A percentile compares a stretch with the other conserved stretches of the same genome.
Conservation (phyloP, 2,329 filamentous ascomycete species). For the Juglanconis oblonga region DNA sequence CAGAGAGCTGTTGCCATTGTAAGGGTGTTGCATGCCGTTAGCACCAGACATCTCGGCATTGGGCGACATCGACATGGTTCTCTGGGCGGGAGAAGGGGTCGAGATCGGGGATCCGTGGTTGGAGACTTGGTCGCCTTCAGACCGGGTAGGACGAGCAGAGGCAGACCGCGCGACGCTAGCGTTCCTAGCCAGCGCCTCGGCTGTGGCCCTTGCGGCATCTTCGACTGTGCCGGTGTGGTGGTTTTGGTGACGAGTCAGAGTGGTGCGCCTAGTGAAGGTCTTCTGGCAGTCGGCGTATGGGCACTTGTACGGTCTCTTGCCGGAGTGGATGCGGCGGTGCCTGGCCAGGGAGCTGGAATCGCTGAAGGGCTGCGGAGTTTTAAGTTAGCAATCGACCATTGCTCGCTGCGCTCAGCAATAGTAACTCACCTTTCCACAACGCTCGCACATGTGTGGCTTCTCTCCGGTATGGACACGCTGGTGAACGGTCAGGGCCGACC, state of each 20-base stretch:
- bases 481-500: conserved; percentile 92
- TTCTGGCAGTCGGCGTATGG: conserved; percentile 97
- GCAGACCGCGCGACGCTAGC: conserved; percentile 32
- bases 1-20: conserved; percentile 75
- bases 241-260: conserved; percentile 91
- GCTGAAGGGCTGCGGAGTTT: conserved; percentile 72
- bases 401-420: neutral
- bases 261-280: conserved; percentile 94
- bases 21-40: conserved; percentile 67
- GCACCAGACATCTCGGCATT: conserved; percentile 70
- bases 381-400: conserved; percentile 19
- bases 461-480: conserved; percentile 94
- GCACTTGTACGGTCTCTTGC: conserved; percentile 95
- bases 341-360: conserved; percentile 92
- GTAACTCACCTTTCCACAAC: conserved; percentile 80
- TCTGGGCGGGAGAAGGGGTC: conserved; percentile 80
- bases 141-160: conserved; percentile 51
- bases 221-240: conserved; percentile 94
- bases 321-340: conserved; percentile 91
- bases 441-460: conserved; percentile 97
- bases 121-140: conserved; percentile 69
- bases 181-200: conserved; percentile 69
- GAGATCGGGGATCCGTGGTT: conserved; percentile 71
- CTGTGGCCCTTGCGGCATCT: conserved; percentile 85
- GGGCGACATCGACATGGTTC: conserved; percentile 76